These are phyloP conservation scores for Achaetomiella virescens DNA, from an alignment of 495 filamentous ascomycete genomes.

Conservation along the genomic window DNA sequence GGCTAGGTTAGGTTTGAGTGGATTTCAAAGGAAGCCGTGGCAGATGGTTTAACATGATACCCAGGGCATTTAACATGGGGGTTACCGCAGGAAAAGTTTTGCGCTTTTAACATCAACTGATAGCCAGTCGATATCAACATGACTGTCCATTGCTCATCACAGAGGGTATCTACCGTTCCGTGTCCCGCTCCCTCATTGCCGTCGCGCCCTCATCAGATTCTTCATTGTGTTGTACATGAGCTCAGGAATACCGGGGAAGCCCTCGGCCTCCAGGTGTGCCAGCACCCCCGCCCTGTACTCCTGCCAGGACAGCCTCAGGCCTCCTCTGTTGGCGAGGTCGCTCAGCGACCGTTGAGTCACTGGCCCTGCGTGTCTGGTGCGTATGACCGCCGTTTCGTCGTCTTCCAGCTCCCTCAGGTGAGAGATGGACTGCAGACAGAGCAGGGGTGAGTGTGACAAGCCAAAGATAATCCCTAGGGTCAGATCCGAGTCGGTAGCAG, in stretches of 20 bases:
- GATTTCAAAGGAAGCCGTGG: background rate
- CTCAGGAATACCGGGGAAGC: constrained; percentile 59
- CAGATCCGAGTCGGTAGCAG: constrained; percentile 35
- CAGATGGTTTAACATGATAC: constrained; percentile 24
- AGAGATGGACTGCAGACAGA: constrained; percentile 60
- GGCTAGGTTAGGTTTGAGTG: background rate
- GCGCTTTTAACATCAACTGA: constrained; percentile 2
- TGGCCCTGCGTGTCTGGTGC: constrained; percentile 62
- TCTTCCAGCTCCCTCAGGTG: constrained; percentile 65
- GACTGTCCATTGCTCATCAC: background rate
- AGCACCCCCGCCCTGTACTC: constrained; percentile 73
- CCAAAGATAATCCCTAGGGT: constrained; percentile 56
- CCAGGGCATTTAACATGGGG: constrained; percentile 24
- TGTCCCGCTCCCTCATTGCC: background rate
- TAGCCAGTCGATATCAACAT: constrained; percentile 6
- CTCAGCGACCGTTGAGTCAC: constrained; percentile 63
- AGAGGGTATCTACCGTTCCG: background rate
- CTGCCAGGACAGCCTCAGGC: constrained; percentile 61
- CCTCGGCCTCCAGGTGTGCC: constrained; percentile 58
- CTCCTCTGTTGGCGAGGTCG: constrained; percentile 59
- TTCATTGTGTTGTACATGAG: constrained; percentile 85
- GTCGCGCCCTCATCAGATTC: constrained; percentile 47
- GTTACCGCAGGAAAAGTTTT: background rate
- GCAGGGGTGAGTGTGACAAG: constrained; percentile 59
- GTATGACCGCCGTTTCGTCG: constrained; percentile 37